Base-by-base conservation (phyloP, 495 filamentous ascomycete genomes). In the Penicillium crystallinum region DNA sequence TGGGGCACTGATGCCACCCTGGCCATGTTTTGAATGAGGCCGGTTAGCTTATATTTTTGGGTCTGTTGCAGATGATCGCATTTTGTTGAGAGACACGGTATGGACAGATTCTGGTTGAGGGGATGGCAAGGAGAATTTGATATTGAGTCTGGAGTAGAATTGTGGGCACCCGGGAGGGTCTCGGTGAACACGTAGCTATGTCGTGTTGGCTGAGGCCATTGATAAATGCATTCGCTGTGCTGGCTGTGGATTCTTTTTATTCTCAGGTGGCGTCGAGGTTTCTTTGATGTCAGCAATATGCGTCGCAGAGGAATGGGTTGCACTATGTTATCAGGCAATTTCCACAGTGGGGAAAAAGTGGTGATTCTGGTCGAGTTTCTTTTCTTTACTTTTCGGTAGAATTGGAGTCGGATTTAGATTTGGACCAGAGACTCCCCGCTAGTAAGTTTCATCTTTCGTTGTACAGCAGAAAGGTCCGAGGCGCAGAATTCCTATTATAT, bases 401-500 rank as follows among this genome's bases (percentile, higher is more conserved):
- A 11, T 39, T 23, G 19, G 2, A 19, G 12, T 23, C 12, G 25
- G 1, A 40, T 40, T 49, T 14, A 3, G 27, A 40, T 38, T 21
- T n/a, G 23, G 34, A 21, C 35, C 23, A 15, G 39, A 29, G 38
- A 25, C 38, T 40, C 21, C 38, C 33, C 27, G 27, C 11, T 33
- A 30, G 29, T 34, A 46, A 6, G 18, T 33, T 46, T 34, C 38
- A 40, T 12, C 15, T 7, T 17, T 34, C 10, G 46, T 40, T 12
- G 46, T 37, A 40, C 46, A 31, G 46, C 34, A 30, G 35, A 39
- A 39, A 40, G 35, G 25, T 39, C 35, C 46, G 35, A 33, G 35
- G 25, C 31, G 35, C 46, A 49, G 22, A 23, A 27, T 7, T 48
- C 4, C 27, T 29, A 31, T 10, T 4, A 9, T 39, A 39, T 49